phyloP scores from a whole-genome alignment of 768 basidiomycete species.

The Cystofilobasidium ferigula region DNA sequence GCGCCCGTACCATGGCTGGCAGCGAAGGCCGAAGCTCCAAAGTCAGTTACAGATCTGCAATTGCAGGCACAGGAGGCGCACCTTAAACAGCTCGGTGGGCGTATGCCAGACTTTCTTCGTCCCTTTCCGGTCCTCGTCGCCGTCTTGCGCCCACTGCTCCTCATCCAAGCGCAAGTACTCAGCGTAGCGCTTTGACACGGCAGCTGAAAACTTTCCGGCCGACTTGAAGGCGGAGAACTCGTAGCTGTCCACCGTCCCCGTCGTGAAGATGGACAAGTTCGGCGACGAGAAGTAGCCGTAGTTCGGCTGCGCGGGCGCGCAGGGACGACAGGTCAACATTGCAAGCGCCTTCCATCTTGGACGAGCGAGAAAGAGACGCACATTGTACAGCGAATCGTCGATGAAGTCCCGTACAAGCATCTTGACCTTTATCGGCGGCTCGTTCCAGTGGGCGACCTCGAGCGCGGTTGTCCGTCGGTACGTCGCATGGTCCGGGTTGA shows the following conservation, averaged over 20 bases:
- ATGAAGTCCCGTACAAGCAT: constrained; percentile 96
- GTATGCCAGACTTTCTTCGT: constrained; percentile 95
- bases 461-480: constrained; percentile 58
- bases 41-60: too few species aligned
- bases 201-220: constrained; percentile 64
- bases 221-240: constrained; percentile 60
- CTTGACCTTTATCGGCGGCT: constrained; percentile 68
- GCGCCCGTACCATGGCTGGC: constrained; percentile 85
- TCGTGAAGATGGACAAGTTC: constrained; percentile 64
- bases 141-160: constrained; percentile 33
- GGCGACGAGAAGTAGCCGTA: constrained; percentile 72
- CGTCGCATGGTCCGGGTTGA: neutral
- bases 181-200: constrained; percentile 64
- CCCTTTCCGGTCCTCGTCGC: constrained; percentile 48
- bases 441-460: constrained; percentile 47
- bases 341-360: neutral
- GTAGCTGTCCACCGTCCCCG: constrained; percentile 46
- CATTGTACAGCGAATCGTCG: constrained; percentile 89
- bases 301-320: constrained; percentile 46
- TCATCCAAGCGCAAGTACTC: constrained; percentile 51
- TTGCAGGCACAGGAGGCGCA: too few species aligned
- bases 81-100: constrained; percentile 94
- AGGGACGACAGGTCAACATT: neutral
- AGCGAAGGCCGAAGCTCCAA: too few species aligned
- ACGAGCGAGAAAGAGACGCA: constrained; percentile 14